Conservation (phyloP, 768 basidiomycete species). For the Leccinum broughii region DNA sequence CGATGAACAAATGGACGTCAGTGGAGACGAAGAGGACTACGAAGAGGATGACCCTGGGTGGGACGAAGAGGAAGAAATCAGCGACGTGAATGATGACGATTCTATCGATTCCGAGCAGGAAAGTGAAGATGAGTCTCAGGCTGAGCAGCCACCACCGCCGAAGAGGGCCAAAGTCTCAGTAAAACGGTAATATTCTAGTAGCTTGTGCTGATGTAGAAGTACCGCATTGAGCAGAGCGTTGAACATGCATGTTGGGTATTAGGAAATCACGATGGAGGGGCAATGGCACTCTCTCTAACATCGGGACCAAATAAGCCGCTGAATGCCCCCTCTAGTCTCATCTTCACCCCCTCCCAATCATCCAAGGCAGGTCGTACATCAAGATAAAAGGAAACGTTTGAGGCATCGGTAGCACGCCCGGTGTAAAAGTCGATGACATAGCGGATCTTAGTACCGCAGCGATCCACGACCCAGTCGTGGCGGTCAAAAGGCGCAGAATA, state of each 20-base stretch:
- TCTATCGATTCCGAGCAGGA: slow-evolving; percentile 43
- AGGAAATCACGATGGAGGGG: slow-evolving; percentile 16
- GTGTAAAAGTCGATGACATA: slow-evolving; percentile 99
- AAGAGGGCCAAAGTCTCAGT: slow-evolving; percentile 57
- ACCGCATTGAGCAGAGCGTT: slow-evolving; percentile 3
- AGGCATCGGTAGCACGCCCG: slow-evolving; percentile 54
- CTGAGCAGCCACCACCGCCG: slow-evolving; percentile 43
- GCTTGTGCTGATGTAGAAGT: slow-evolving; percentile 1
- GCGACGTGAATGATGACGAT: slow-evolving; percentile 51
- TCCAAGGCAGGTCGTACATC: slow-evolving; percentile 95
- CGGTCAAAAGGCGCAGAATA: slow-evolving; percentile 95
- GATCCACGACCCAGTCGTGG: slow-evolving; percentile 96
- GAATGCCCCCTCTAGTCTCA: slow-evolving; percentile 69
- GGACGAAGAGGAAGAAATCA: slow-evolving; percentile 67
- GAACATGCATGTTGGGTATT: slow-evolving; percentile 8
- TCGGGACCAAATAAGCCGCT: slow-evolving; percentile 33
- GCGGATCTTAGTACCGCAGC: slow-evolving; percentile 84
- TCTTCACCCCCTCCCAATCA: slow-evolving; percentile 88
- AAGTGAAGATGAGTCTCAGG: slow-evolving; percentile 45
- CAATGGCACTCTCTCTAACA: slow-evolving; percentile 20
- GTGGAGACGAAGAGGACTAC: slow-evolving; percentile 40
- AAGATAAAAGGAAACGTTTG: slow-evolving; percentile 82
- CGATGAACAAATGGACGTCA: slow-evolving; percentile 44
- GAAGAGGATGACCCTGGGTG: slow-evolving; percentile 41
- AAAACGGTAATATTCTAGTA: slow-evolving; percentile 40